Base-by-base conservation (phyloP, 75 land plant genomes). In the Picea glauca region DNA sequence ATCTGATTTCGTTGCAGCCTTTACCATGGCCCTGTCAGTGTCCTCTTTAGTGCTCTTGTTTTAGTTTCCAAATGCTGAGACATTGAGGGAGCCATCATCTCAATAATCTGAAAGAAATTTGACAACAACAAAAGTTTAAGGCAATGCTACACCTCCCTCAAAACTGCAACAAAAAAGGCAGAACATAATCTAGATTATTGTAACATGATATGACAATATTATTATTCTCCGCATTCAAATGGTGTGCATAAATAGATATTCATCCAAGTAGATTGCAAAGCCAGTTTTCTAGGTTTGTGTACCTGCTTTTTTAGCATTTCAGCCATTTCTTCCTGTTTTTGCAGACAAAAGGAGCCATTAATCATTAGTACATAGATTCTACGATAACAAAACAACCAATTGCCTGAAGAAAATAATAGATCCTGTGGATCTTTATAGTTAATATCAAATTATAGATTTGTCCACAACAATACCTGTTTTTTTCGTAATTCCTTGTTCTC, bases 251-350 rank as follows among this genome's bases (percentile, higher is more conserved):
- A 2, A 14, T 43, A 50, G 11, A 58, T 13, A 17, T 57, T n/a
- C 64, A 77, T 58, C 15, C 13, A 31, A 57, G 17, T 17, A 62
- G 33, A 59, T 8, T 20, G 26, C 21, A 46, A 58, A 75, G 58
- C 58, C n/a, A 56, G 21, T 4, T 1, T 23, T 26, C 26, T 13
- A 60, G 31, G 17, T 56, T 79, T 35, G 13, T 7, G n/a, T 86
- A 91, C 90, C 92, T 86, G 88, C 75, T 77, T 88, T 62, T 91
- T 87, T 76, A 87, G 87, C 83, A 60, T 81, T 78, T 82, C 88
- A 30, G 84, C 31, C 0, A 83, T 82, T 64, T 89, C 91, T 26
- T 58, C 89, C 93, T 91, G 88, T 79, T 58, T 57, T 75, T 30
- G 12, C 30, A 15, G 9, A 91, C 46, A 18, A 80, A 65, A 21